These are phyloP conservation scores for Verruconis gallopava DNA, from an alignment of 2,329 filamentous ascomycete genomes.

Conservation along the genomic window DNA sequence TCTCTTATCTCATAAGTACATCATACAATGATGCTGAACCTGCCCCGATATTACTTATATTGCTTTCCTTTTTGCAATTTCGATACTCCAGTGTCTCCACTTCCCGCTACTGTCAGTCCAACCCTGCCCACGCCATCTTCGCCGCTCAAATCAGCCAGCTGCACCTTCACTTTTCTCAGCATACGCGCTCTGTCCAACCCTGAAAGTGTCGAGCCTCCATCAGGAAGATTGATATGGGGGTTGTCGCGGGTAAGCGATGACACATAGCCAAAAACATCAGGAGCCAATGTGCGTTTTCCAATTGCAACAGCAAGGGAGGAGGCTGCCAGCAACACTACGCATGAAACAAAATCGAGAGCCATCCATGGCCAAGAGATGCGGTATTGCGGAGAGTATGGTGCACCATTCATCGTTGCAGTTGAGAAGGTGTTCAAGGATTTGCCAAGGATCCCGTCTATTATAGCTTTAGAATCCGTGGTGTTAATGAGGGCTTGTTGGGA, in stretches of 20 bases:
- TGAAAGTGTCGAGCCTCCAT: background rate
- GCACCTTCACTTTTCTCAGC: background rate
- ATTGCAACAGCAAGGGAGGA: background rate
- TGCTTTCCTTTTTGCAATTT: no score
- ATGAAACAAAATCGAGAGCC: background rate
- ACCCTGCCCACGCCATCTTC: no score
- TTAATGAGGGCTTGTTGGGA: no score
- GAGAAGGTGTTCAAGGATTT: background rate
- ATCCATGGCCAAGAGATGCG: conserved; percentile 1
- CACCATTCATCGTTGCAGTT: background rate
- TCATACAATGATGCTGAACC: no score
- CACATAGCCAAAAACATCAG: conserved; percentile 4
- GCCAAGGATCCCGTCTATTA: background rate
- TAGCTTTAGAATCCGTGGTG: background rate
- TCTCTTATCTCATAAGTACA: no score
- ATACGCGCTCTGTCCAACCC: background rate
- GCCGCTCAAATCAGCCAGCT: background rate
- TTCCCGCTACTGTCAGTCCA: no score
- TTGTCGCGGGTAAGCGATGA: conserved; percentile 2
- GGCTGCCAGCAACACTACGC: background rate
- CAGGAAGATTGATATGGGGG: background rate
- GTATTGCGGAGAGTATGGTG: background rate
- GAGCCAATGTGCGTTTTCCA: background rate
- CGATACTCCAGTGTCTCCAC: no score
- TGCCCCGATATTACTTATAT: no score